Percentiles rank a stretch among this genome's conserved stretches.
Conservation (phyloP, 345 rosid genomes). For the Brassica carinata region DNA sequence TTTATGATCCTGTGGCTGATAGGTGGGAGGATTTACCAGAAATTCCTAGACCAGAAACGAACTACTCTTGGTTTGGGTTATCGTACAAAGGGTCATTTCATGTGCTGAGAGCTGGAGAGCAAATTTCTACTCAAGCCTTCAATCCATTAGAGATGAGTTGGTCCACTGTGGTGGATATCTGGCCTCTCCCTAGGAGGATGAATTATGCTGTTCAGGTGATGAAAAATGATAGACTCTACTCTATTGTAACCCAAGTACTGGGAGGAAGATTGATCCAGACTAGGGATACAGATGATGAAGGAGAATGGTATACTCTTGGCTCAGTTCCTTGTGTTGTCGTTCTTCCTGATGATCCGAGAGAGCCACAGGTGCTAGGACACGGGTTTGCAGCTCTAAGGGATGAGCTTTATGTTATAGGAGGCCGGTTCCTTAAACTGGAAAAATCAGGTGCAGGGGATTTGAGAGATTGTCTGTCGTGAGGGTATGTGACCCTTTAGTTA, state of each 20-base stretch:
- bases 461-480: slow-evolving; percentile 63
- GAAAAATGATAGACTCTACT: slow-evolving; percentile 59
- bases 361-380: slow-evolving; percentile 67
- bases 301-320: slow-evolving; percentile 73
- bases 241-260: slow-evolving; percentile 77
- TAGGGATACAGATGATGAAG: slow-evolving; percentile 58
- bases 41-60: slow-evolving; percentile 64
- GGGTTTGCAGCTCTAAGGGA: slow-evolving; percentile 67
- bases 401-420: slow-evolving; percentile 79
- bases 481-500: slow-evolving; percentile 61
- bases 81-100: slow-evolving; percentile 67
- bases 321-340: slow-evolving; percentile 60
- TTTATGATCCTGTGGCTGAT: slow-evolving; percentile 69
- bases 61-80: slow-evolving; percentile 75
- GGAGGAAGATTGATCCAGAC: slow-evolving; percentile 84
- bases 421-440: slow-evolving; percentile 82
- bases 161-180: slow-evolving; percentile 61
- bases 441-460: slow-evolving; percentile 66
- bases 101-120: slow-evolving; percentile 62
- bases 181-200: slow-evolving; percentile 84
- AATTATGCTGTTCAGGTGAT: slow-evolving; percentile 74
- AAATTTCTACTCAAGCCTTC: slow-evolving; percentile 54
- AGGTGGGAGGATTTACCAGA: slow-evolving; percentile 74
- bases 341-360: slow-evolving; percentile 60
- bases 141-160: slow-evolving; percentile 53